Percentiles rank a stretch among this genome's conserved stretches.
Conservation (phyloP, 768 basidiomycete genomes). For the Exsudoporus frostii region DNA sequence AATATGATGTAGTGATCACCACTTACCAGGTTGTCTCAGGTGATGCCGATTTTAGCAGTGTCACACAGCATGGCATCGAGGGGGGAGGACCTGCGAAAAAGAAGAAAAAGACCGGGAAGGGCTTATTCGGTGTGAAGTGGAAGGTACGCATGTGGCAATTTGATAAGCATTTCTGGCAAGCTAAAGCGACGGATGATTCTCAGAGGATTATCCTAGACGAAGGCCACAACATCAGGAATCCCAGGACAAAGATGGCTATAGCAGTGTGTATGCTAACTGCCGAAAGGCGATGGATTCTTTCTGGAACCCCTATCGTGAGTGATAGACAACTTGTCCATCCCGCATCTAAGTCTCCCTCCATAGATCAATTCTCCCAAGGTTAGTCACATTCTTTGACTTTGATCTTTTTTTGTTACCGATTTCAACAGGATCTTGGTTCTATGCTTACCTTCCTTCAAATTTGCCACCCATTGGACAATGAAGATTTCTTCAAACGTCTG, state of each 20-base stretch:
- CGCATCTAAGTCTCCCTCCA: neutral
- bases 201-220: conserved; percentile 85
- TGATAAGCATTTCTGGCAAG: neutral
- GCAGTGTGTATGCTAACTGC: conserved; percentile 62
- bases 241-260: conserved; percentile 78
- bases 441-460: conserved; percentile 79
- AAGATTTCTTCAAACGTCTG: conserved; percentile 77
- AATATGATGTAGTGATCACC: conserved; percentile 77
- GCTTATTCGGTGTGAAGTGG: conserved; percentile 73
- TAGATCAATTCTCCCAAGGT: conserved; percentile 81
- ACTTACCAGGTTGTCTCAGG: conserved; percentile 73
- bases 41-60: conserved; percentile 40
- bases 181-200: neutral
- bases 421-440: conserved; percentile 78
- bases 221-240: conserved; percentile 84
- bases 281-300: conserved; percentile 75
- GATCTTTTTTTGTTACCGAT: neutral
- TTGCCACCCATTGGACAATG: conserved; percentile 81
- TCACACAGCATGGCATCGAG: conserved; percentile 7
- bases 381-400: conserved; percentile 1
- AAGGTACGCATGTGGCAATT: conserved; percentile 47
- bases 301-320: conserved; percentile 88
- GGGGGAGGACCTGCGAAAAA: conserved; percentile 37
- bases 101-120: conserved; percentile 57
- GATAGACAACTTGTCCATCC: neutral